Percentiles rank a stretch among this genome's conserved stretches.
phyloP scores from a whole-genome alignment of 129 eudicot species.

The Ambrosia trifida region DNA sequence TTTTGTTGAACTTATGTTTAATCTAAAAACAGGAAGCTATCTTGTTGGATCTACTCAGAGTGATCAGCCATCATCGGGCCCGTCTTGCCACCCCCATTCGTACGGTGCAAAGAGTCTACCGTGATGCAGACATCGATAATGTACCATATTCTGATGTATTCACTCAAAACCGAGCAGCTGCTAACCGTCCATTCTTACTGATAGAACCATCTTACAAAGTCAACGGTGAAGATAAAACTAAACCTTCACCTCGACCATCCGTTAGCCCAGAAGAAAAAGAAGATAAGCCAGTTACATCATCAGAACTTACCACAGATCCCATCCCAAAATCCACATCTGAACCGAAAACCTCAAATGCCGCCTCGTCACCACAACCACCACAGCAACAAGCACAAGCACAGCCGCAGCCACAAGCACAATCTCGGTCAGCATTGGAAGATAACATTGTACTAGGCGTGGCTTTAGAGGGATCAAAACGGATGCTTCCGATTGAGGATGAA shows the following conservation, averaged over 20 bases:
- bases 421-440: slow-evolving; percentile 56
- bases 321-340: slow-evolving; percentile 30
- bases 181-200: slow-evolving; percentile 52
- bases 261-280: slow-evolving; percentile 48
- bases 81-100: slow-evolving; percentile 87
- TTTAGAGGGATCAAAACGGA: slow-evolving; percentile 72
- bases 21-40: slow-evolving; percentile 60
- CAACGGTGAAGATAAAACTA: slow-evolving; percentile 49
- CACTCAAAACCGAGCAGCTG: slow-evolving; percentile 44
- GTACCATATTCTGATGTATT: slow-evolving; percentile 52
- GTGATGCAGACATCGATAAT: slow-evolving; percentile 55
- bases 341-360: slow-evolving; percentile 16
- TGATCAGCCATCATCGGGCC: slow-evolving; percentile 79
- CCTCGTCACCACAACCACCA: neutral
- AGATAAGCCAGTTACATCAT: slow-evolving; percentile 22
- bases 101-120: slow-evolving; percentile 56
- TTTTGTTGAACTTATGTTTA: neutral
- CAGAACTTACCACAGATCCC: slow-evolving; percentile 29
- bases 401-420: neutral
- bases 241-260: slow-evolving; percentile 43
- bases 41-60: slow-evolving; percentile 73
- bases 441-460: slow-evolving; percentile 86
- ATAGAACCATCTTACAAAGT: slow-evolving; percentile 65
- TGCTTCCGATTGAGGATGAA: slow-evolving; percentile 73
- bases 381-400: neutral